Base-by-base conservation (phyloP, 352 stramenopile species). In the Halophytophthora batemanensis region DNA sequence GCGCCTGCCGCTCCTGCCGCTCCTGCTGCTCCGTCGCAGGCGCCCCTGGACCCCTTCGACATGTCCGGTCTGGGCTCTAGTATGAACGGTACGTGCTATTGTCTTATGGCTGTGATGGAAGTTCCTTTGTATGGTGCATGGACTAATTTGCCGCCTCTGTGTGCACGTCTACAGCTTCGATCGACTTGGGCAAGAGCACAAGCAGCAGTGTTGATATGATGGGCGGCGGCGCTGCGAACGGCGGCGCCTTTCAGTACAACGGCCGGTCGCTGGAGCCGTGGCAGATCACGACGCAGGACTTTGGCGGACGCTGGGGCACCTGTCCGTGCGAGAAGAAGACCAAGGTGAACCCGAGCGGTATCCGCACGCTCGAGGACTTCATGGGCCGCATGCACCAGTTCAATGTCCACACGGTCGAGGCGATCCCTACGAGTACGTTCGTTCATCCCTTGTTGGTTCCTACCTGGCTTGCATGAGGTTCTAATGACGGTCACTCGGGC, bases 221-320 rank as follows among this genome's bases (percentile, higher is more conserved):
- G 44, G 53, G 64, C 13, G 56, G 64, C n/a, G 69, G 64, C 50
- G 68, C 56, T 52, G 64, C 43, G 50, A 63, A 42, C 44, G 49
- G 51, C n/a, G 28, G 42, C 18, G 64, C 56, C 2, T 93, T 94
- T 64, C 77, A 92, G 60, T 91, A 89, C 63, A 90, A 92, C 42
- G 83, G 84, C 12, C 84, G 80, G 15, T 45, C 74, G 23, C 49
- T 95, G 7, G 81, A 94, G 69, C 65, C 82, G 45, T 93, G 82
- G 81, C 73, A 84, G 61, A 93, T 95, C 56, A 92, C 80, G 18
- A 95, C 86, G 10, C 80, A 90, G 59, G 83, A 95, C 65, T 95
- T 95, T 79, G 86, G 83, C 37, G 66, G 56, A 3, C 81, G 82
- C 40, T 95, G 86, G 86, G 83, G 83, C 28, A 77, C 83, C 11